Percentiles rank a stretch among this genome's conserved stretches.
Conservation (phyloP, 768 basidiomycete genomes). For the Butyriboletus loyo region DNA sequence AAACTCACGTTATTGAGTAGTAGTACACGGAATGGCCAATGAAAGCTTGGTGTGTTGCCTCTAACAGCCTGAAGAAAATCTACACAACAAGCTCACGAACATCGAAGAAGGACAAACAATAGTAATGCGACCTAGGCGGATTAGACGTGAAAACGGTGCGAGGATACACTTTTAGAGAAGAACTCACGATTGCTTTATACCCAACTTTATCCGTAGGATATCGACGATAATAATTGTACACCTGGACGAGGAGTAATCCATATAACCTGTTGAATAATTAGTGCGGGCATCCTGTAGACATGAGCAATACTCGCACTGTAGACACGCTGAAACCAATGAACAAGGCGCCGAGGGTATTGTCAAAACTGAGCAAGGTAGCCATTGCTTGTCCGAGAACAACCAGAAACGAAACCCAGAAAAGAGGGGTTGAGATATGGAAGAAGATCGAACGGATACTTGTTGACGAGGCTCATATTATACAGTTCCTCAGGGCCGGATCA, state of each 20-base stretch:
- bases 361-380: slow-evolving; percentile 22
- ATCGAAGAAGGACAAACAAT: slow-evolving; percentile 26
- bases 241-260: slow-evolving; percentile 53
- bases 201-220: slow-evolving; percentile 51
- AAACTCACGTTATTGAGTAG: slow-evolving; percentile 51
- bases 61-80: slow-evolving; percentile 38
- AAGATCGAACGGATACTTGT: not conserved
- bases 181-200: slow-evolving; percentile 52
- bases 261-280: slow-evolving; percentile 40
- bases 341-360: slow-evolving; percentile 57
- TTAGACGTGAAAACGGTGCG: not conserved
- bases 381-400: slow-evolving; percentile 11
- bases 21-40: slow-evolving; percentile 52
- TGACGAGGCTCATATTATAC: not conserved
- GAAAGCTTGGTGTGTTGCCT: slow-evolving; percentile 47
- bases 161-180: not conserved
- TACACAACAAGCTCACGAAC: not conserved
- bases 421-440: no score
- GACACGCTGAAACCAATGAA: slow-evolving; percentile 58
- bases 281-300: not conserved
- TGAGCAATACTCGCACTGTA: slow-evolving; percentile 23
- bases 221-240: slow-evolving; percentile 51
- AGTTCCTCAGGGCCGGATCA: no score
- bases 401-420: not conserved
- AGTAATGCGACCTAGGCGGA: slow-evolving; percentile 29